Conservation (phyloP, 2,329 filamentous ascomycete species). For the Neofusicoccum cordaticola region DNA sequence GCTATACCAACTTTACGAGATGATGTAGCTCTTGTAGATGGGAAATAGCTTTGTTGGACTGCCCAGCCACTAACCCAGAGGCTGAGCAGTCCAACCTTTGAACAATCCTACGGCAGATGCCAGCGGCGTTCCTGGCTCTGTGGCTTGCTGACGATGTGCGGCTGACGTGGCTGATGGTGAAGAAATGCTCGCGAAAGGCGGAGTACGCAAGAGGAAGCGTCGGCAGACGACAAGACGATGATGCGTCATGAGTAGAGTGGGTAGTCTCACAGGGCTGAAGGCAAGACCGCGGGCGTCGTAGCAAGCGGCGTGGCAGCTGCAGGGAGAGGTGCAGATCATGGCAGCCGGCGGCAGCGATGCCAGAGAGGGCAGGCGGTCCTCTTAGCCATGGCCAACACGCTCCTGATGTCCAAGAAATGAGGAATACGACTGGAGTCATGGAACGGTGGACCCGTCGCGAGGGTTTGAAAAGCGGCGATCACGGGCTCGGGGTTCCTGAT, state of each 20-base stretch:
- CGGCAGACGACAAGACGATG: not conserved
- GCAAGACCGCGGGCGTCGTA: slow-evolving; percentile 3
- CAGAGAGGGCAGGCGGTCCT: not conserved
- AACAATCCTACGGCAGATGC: not conserved
- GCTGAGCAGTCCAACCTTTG: not conserved
- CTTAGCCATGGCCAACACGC: not conserved
- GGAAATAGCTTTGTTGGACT: not conserved
- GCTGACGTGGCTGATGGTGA: slow-evolving; percentile 1
- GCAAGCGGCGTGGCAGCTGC: not conserved
- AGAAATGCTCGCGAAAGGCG: not conserved
- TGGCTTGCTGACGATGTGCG: not conserved
- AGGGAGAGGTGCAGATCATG: slow-evolving; percentile 6
- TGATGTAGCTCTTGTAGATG: not conserved
- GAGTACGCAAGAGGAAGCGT: not conserved
- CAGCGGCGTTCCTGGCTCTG: not conserved
- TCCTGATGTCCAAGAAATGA: not conserved
- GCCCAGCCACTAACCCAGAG: not conserved
- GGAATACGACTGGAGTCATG: not conserved
- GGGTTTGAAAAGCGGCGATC: not conserved
- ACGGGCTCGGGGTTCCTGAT: not conserved
- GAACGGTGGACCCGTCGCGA: not conserved
- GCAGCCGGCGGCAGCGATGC: not conserved
- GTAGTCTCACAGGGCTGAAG: slow-evolving; percentile 9
- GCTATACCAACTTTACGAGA: not conserved
- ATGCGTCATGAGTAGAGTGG: not conserved